Evolutionary conservation across 140 eudicot genomes (phyloP).

Genomic region (Stevia rebaudiana): DNA sequence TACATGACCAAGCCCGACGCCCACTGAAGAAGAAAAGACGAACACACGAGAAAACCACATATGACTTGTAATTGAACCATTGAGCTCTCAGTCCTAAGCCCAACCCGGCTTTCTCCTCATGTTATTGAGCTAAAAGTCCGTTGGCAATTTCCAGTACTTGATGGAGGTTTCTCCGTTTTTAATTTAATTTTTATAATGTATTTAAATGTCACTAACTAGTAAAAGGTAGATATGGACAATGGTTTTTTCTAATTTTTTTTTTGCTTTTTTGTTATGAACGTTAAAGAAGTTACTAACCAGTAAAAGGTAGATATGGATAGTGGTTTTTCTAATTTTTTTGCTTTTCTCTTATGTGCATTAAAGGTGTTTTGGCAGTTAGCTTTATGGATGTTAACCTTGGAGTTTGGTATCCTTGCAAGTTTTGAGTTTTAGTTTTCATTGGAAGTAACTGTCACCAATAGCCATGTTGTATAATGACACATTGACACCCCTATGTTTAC

Average conservation of each 20-base stretch:
- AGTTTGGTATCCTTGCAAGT: slow-evolving; percentile 32
- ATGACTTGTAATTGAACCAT: too few species aligned
- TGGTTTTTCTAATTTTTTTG: neutral
- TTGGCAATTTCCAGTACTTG: too few species aligned
- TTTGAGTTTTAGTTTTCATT: slow-evolving; percentile 37
- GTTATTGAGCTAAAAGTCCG: too few species aligned
- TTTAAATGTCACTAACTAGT: slow-evolving; percentile 22
- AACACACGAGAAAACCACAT: too few species aligned
- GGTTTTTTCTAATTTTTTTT: neutral
- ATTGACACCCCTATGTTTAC: slow-evolving; percentile 11
- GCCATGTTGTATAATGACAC: slow-evolving; percentile 36
- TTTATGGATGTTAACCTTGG: slow-evolving; percentile 32
- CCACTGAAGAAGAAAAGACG: too few species aligned
- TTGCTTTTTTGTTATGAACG: slow-evolving; percentile 10
- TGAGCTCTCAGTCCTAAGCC: too few species aligned
- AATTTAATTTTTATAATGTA: too few species aligned
- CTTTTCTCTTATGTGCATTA: slow-evolving; percentile 30
- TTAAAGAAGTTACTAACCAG: slow-evolving; percentile 24
- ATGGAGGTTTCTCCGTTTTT: too few species aligned
- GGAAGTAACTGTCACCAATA: slow-evolving; percentile 44
- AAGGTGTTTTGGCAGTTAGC: slow-evolving; percentile 38
- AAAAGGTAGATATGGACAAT: slow-evolving; percentile 21
- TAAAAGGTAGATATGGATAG: slow-evolving; percentile 23
- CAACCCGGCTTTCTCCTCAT: too few species aligned
- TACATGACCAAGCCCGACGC: too few species aligned